Evolutionary conservation across 2,329 filamentous ascomycete genomes (phyloP), one percentile per base, ranked within the genome.

Genomic region (Sporothrix luriei): DNA sequence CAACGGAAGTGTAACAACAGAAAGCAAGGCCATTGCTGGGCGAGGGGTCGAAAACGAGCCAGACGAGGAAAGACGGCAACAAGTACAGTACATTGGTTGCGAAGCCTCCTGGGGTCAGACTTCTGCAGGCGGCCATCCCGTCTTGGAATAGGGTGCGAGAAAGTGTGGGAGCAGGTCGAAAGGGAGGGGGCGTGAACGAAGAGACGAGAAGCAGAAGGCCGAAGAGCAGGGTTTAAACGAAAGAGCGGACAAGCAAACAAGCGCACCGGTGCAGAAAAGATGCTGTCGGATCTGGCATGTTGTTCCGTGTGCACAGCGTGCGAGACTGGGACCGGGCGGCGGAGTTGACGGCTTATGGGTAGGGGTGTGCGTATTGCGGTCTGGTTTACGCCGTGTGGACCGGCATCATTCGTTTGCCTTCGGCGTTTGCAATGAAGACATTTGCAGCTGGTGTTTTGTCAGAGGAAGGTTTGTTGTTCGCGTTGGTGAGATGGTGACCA

Each of bases 251-350:
- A 46, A 26, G 13, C 62, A 76, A 79, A 76, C 78, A 80, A 80
- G 77, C 78, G 79, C 78, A 78, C 73, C 78, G 77, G 78, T 76
- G 77, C 79, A 78, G 78, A 78, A 78, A 33, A 77, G 75, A 16
- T 75, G 75, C 76, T 76, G 76, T 76, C 68, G 73, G 74, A 75
- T 77, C 74, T 73, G 70, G 70, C 49, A 51, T 29, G 57, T 65
- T 59, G 54, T 65, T 70, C 65, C 66, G 66, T 66, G 70, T 54
- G 64, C 48, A 68, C 55, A 33, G 55, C 46, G 38, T 51, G 49
- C 21, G 46, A 61, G 62, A 43, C 11, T 26, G 38, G 26, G 14
- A 26, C 46, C 19, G 40, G 66, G 52, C 16, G n/a, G 65, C 51
- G 24, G 65, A 46, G 46, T 49, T 19, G 66, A 48, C 66, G 38